Base-by-base conservation (phyloP, 306 rosid genomes). In the Biancaea sappan region DNA sequence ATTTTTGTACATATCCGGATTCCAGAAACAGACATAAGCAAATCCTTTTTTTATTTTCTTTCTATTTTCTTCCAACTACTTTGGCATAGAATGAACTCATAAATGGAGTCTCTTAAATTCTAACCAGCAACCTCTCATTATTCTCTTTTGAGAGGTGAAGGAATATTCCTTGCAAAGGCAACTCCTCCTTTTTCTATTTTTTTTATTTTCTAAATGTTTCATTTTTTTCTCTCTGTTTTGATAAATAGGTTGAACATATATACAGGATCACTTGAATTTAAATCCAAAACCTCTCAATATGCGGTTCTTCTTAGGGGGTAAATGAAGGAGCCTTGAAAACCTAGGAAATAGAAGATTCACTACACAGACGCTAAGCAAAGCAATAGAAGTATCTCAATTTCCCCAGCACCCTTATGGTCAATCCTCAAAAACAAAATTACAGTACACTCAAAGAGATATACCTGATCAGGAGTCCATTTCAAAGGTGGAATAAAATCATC, bases 381-480 rank as follows among this genome's bases (percentile, higher is more conserved):
- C 28, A 61, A 34, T 13, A 35, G 3, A 34, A 14, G n/a, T 43
- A 44, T 44, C 6, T 1, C 14, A 32, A 61, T 1, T 61, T 34
- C 25, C n/a, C n/a, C n/a, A n/a, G 22, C 44, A 61, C 14, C 11
- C 18, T 19, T 10, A 65, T 41, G 22, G 31, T 64, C 35, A 2
- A 34, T 8, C 12, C 40, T 8, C n/a, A n/a, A n/a, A n/a, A 12
- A 43, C n/a, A 43, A 14, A 13, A 43, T 14, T 4, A 12, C 3
- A 43, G 48, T 43, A 12, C 48, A n/a, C n/a, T n/a, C n/a, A n/a
- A n/a, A n/a, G 29, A 53, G 11, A 72, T 75, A 67, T 79, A 92
- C 99, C 97, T 94, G 99, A 70, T 90, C 99, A 15, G 96, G 90
- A 79, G 88, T 71, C 67, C 83, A 83, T 81, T 87, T 90, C 31